Evolutionary conservation across 768 basidiomycete species (phyloP).

Genomic region (Trametes coccinea): DNA sequence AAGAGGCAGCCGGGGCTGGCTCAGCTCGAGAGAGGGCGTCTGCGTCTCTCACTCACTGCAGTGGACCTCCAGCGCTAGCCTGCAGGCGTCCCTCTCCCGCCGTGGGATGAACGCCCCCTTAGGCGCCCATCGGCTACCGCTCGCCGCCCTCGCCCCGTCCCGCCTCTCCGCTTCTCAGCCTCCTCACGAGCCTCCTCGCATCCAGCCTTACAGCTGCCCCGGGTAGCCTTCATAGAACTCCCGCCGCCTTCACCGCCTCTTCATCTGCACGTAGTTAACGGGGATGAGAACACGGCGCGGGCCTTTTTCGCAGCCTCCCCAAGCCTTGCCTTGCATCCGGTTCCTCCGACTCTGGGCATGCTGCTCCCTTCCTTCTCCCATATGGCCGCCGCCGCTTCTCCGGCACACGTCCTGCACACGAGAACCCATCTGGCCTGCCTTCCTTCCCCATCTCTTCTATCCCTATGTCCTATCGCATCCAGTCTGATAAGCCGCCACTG

Average conservation of each 20-base stretch:
- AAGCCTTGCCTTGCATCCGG: background rate
- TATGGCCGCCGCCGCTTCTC: background rate
- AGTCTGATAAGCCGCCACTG: background rate
- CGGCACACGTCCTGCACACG: background rate
- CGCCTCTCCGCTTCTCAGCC: background rate
- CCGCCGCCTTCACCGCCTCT: conserved; percentile 39
- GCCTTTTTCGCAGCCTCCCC: background rate
- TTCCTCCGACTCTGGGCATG: background rate
- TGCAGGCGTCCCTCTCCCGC: background rate
- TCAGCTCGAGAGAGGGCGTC: no score
- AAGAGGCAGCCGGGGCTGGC: background rate
- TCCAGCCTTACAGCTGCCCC: no score
- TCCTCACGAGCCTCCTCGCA: conserved; percentile 48
- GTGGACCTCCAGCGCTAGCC: background rate
- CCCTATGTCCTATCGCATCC: background rate
- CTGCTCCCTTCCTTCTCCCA: background rate
- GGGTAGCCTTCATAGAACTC: conserved; percentile 53
- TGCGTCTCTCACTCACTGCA: no score
- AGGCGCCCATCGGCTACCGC: conserved; percentile 13
- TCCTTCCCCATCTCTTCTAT: background rate
- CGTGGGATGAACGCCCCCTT: background rate
- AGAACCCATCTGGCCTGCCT: background rate
- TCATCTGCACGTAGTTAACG: no score
- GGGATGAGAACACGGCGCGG: no score
- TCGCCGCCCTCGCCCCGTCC: conserved; percentile 2